Evolutionary conservation across 2,329 filamentous ascomycete species (phyloP).

Genomic region (Chaetomium globosum): DNA sequence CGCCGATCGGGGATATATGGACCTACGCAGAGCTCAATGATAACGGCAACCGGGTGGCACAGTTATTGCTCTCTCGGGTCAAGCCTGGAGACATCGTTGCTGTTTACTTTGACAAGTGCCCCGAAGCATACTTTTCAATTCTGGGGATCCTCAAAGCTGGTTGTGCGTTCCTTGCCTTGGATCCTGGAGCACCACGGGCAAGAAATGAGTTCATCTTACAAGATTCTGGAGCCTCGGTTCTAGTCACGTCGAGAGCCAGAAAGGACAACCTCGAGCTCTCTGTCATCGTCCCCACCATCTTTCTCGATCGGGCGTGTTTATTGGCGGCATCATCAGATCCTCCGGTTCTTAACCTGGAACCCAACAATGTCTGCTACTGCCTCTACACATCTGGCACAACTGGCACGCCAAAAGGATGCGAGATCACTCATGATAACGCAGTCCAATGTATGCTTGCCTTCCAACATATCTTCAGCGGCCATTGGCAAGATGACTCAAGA

Average conservation of each 20-base stretch:
- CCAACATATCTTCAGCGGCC: constrained; percentile 71
- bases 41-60: constrained; percentile 72
- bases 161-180: constrained; percentile 78
- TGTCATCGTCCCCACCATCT: constrained; percentile 41
- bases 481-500: constrained; percentile 72
- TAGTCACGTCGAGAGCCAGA: constrained; percentile 57
- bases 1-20: constrained; percentile 61
- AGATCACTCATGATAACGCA: constrained; percentile 84
- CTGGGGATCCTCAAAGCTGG: constrained; percentile 81
- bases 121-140: constrained; percentile 80
- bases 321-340: constrained; percentile 26
- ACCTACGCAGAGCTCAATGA: constrained; percentile 72
- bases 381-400: constrained; percentile 88
- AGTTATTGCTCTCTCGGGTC: constrained; percentile 59
- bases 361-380: constrained; percentile 72
- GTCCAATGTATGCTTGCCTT: constrained; percentile 91
- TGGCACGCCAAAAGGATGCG: constrained; percentile 82
- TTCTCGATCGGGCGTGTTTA: constrained; percentile 42
- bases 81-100: constrained; percentile 66
- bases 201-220: constrained; percentile 76
- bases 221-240: constrained; percentile 68
- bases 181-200: constrained; percentile 70
- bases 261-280: constrained; percentile 41
- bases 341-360: constrained; percentile 43
- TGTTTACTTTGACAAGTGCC: constrained; percentile 81